Base-by-base conservation (phyloP, 2,329 filamentous ascomycete genomes). In the Clarireedia paspali region DNA sequence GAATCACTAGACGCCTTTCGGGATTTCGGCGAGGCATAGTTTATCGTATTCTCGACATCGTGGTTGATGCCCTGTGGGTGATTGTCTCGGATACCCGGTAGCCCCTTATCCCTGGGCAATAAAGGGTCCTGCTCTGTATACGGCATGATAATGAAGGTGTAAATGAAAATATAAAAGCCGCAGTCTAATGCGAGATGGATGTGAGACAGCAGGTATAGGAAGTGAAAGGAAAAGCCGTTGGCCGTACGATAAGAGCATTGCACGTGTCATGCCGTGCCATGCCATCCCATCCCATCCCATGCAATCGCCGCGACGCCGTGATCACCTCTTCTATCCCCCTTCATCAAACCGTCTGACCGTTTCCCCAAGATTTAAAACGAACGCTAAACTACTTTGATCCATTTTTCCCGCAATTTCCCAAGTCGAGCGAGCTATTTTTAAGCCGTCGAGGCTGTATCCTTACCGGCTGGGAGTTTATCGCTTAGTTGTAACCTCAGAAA, bases 61-160 rank as follows among this genome's bases (percentile, higher is more conserved):
- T 57, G 53, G 9, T 57, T 55, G 56, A 64, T 61, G 44, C 65
- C 65, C 30, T 60, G 47, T 26, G 61, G 58, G 27, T 60, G 54
- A 9, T 61, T 62, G 38, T 59, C 59, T 23, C 61, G 62, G 7
- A 69, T 67, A 53, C 69, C 67, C 5, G 67, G 66, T 9, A 64
- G 59, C 47, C 51, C 34, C 26, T 59, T 60, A 46, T 59, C 57
- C 36, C 58, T 59, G 15, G 68, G 65, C 6, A 70, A 57, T 7
- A 70, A 53, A 44, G 67, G 64, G 58, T 70, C 68, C 24, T 58
- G 50, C 53, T 70, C 68, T 6, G 57, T 55, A n/a, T 23, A 23
- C 26, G 38, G 24, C 52, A 54, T 54, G 15, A 24, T 48, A 27
- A 12, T n/a, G 26, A 26, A 14, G 23, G 3, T 34, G 10, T 34